A percentile compares a stretch with the other conserved stretches of the same genome.
These are phyloP conservation scores for Agrocybe chaxingu DNA, from an alignment of 768 basidiomycete species.

Conservation along the genomic window DNA sequence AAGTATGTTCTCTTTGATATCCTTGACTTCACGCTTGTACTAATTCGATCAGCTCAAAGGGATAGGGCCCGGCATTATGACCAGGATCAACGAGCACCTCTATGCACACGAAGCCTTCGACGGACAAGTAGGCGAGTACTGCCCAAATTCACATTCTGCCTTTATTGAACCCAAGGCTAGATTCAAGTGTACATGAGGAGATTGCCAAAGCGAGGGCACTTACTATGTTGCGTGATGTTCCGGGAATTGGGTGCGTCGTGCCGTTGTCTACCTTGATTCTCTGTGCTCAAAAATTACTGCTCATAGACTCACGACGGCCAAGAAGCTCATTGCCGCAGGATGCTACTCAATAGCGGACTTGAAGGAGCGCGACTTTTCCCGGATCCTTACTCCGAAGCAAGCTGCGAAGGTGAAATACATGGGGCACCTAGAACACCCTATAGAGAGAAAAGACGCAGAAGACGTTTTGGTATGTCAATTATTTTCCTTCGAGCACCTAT, in stretches of 20 bases:
- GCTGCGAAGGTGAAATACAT: constrained; percentile 37
- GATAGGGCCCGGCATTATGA: constrained; percentile 38
- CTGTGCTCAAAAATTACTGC: not conserved
- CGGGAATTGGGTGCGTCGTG: constrained; percentile 44
- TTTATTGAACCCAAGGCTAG: constrained; percentile 5
- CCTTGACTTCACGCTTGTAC: not conserved
- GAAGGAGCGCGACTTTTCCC: constrained; percentile 30
- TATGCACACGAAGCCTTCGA: constrained; percentile 21
- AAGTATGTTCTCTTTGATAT: constrained; percentile 21
- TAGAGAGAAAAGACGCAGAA: constrained; percentile 40
- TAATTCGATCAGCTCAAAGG: constrained; percentile 26
- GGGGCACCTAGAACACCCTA: constrained; percentile 30
- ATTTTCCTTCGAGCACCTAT: not conserved
- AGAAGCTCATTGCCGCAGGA: constrained; percentile 48
- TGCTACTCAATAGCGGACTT: constrained; percentile 43
- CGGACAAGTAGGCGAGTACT: constrained; percentile 22
- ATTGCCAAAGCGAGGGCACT: constrained; percentile 24
- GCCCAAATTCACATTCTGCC: not conserved
- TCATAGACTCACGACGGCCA: constrained; percentile 32
- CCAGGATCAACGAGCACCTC: constrained; percentile 41
- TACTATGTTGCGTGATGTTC: constrained; percentile 32
- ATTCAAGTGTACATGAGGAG: constrained; percentile 19
- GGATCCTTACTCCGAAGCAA: constrained; percentile 35
- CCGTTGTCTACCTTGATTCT: not conserved
- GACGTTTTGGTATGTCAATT: constrained; percentile 37